A percentile compares a stretch with the other conserved stretches of the same genome.
Conservation (phyloP, 768 basidiomycete species). For the Pleurotus tuber-regium region DNA sequence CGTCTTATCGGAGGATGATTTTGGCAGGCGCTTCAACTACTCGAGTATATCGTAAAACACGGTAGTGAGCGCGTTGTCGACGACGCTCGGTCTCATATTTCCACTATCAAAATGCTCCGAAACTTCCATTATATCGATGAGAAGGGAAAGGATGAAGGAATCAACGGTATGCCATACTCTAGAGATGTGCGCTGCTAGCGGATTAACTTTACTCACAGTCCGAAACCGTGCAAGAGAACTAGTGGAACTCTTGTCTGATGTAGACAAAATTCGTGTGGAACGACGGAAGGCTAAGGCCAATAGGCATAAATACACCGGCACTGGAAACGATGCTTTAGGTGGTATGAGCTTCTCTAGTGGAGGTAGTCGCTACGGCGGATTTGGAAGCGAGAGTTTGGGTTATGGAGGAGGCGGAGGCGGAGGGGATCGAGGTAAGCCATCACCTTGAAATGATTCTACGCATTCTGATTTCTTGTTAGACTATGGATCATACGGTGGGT, state of each 20-base stretch:
- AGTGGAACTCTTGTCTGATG: constrained; percentile 86
- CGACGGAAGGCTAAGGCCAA: constrained; percentile 91
- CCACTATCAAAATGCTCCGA: constrained; percentile 95
- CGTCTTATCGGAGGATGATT: too few species aligned
- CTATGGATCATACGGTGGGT: constrained; percentile 29
- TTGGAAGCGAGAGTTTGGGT: constrained; percentile 31
- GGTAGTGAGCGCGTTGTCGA: constrained; percentile 98
- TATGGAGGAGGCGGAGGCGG: constrained; percentile 37
- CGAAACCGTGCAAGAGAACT: constrained; percentile 93
- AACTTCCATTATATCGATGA: constrained; percentile 99
- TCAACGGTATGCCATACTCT: constrained; percentile 68
- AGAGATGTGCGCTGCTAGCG: not conserved
- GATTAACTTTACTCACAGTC: constrained; percentile 50
- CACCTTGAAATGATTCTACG: constrained; percentile 13
- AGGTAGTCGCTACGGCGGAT: constrained; percentile 51
- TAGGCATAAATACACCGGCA: constrained; percentile 85
- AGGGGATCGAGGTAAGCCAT: constrained; percentile 16
- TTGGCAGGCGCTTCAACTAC: constrained; percentile 78
- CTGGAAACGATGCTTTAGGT: constrained; percentile 76
- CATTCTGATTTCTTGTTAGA: constrained; percentile 24
- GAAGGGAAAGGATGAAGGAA: constrained; percentile 96
- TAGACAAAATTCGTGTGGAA: constrained; percentile 86
- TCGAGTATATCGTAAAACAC: constrained; percentile 96
- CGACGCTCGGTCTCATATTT: constrained; percentile 91
- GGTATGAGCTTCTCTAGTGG: constrained; percentile 49